Evolutionary conservation across 495 filamentous ascomycete genomes (phyloP), one percentile per base, ranked within the genome.

Genomic region (Penicillium dipodomyicola): DNA sequence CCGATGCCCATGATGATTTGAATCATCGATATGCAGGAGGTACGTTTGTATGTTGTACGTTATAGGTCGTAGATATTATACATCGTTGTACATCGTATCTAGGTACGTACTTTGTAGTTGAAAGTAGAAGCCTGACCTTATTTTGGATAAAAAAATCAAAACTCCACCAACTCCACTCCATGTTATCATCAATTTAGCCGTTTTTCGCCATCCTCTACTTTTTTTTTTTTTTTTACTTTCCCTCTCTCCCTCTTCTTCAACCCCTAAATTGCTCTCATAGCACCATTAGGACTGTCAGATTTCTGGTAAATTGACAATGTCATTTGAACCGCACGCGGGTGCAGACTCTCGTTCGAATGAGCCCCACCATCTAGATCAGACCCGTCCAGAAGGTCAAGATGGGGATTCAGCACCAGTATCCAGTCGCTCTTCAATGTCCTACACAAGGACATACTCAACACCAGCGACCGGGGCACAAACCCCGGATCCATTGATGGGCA

Each of bases 401-500:
- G 58, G 55, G 15, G 49, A 59, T 23, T 64, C 64, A 35, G 48
- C 55, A 17, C 61, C 61, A 4, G 57, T 39, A 17, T 65, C 65
- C 2, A 53, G 54, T 41, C 59, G 59, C 12, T 65, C 65, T 2
- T 67, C 65, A 3, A 63, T 65, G 29, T 62, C 63, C 10, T 53
- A 65, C 29, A 44, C 53, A 25, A 60, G 56, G 23, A 57, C 49
- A 15, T 65, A 60, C 32, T 54, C 59, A 9, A 67, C 65, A 2
- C 65, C 65, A 29, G 65, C 57, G 44, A 67, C 62, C 45, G 62
- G 62, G 27, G 55, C 65, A 4, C 56, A 65, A 59, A 65, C 65
- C 5, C 65, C 65, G 17, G 65, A 67, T 40, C 62, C 62, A 20
- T 44, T 67, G 6, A 42, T 67, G 50, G 62, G 59, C 1, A 52